phyloP scores from a whole-genome alignment of 495 filamentous ascomycete genomes.

The Pseudomonodictys pantanalensis region DNA sequence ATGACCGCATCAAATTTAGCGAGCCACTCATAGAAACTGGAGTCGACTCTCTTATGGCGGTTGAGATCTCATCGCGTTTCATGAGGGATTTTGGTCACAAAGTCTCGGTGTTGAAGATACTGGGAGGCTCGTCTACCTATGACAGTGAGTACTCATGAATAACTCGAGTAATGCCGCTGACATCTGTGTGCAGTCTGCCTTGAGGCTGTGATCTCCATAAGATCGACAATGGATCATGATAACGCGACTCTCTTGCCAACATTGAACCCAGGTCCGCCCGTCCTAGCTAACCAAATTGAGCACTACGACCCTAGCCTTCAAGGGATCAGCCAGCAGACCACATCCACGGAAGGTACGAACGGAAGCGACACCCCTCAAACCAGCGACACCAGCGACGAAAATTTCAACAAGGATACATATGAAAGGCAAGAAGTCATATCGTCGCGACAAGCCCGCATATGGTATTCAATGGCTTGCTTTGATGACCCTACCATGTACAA shows the following conservation, averaged over 20 bases:
- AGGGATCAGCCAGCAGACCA: not conserved
- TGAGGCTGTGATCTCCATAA: too few species aligned
- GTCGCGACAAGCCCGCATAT: not conserved
- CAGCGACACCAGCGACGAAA: not conserved
- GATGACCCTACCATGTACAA: not conserved
- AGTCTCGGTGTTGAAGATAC: not conserved
- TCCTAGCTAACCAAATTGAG: not conserved
- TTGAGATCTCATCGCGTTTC: constrained; percentile 28
- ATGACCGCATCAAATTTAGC: not conserved
- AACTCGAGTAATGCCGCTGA: too few species aligned
- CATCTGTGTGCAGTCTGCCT: too few species aligned
- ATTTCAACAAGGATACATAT: not conserved
- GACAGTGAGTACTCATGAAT: too few species aligned
- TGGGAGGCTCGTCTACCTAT: not conserved
- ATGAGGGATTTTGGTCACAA: not conserved
- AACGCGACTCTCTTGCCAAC: too few species aligned
- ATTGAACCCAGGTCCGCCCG: too few species aligned
- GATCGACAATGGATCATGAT: too few species aligned
- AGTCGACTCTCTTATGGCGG: not conserved
- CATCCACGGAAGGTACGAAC: not conserved
- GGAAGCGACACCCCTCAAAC: not conserved
- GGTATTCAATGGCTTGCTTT: not conserved
- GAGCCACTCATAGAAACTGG: not conserved
- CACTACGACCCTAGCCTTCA: not conserved
- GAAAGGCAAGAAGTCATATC: not conserved